Conservation (phyloP, 148 eudicot species). For the Agrostemma githago region DNA sequence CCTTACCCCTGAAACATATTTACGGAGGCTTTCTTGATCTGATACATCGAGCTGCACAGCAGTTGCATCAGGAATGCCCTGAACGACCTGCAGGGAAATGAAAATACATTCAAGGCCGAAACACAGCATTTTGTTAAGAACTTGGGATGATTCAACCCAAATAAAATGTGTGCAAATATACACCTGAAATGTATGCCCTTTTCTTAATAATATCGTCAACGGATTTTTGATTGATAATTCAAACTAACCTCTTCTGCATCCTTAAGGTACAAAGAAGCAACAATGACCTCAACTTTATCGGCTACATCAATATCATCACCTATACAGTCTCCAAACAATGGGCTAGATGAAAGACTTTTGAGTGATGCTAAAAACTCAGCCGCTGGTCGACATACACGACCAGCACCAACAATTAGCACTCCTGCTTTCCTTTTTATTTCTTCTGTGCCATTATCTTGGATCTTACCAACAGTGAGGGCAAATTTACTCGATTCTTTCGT, state of each 20-base stretch:
- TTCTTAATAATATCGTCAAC: not conserved
- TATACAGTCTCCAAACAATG: constrained; percentile 41
- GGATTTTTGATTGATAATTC: not conserved
- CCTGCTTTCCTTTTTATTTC: constrained; percentile 34
- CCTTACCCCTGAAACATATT: constrained; percentile 67
- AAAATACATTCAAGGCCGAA: not conserved
- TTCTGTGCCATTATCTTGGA: constrained; percentile 36
- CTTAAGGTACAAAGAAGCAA: constrained; percentile 80
- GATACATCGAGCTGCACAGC: constrained; percentile 81
- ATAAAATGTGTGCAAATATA: not conserved
- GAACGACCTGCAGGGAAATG: constrained; percentile 45
- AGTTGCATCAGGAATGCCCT: constrained; percentile 81
- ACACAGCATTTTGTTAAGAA: not conserved
- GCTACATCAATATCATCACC: constrained; percentile 41
- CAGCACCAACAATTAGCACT: constrained; percentile 95
- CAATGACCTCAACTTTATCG: constrained; percentile 64
- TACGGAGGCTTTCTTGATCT: constrained; percentile 46
- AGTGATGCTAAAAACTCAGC: constrained; percentile 70
- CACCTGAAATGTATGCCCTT: not conserved
- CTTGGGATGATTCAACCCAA: not conserved
- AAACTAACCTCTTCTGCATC: constrained; percentile 85
- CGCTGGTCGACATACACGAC: constrained; percentile 97
- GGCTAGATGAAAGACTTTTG: constrained; percentile 41
- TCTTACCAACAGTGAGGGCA: constrained; percentile 52
- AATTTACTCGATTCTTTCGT: constrained; percentile 42